These are phyloP conservation scores for Fragosphaeria purpurea DNA, from an alignment of 2,329 filamentous ascomycete species.

Conservation along the genomic window DNA sequence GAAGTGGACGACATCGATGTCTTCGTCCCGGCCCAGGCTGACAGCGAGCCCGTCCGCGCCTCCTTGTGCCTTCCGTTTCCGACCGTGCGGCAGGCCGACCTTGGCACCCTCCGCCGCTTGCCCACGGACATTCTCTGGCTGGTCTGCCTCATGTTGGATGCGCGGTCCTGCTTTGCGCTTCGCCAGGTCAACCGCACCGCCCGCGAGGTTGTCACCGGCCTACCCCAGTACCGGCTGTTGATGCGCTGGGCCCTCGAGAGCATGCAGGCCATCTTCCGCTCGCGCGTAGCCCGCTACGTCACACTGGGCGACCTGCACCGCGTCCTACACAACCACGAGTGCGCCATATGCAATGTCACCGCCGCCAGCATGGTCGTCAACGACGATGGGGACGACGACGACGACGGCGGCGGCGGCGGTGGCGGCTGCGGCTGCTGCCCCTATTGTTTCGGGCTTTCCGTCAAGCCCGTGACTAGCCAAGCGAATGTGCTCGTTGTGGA, in stretches of 20 bases:
- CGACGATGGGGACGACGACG: background rate
- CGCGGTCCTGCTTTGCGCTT: slow-evolving; percentile 1
- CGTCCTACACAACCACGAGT: slow-evolving; percentile 3
- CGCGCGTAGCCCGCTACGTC: slow-evolving; percentile 1
- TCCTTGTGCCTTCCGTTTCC: background rate
- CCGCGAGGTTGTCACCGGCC: background rate
- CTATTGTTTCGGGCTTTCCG: too few species aligned
- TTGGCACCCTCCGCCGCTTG: slow-evolving; percentile 1
- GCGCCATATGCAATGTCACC: slow-evolving; percentile 5
- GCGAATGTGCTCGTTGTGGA: too few species aligned
- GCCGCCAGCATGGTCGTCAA: slow-evolving; percentile 1
- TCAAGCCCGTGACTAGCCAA: too few species aligned
- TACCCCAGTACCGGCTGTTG: background rate
- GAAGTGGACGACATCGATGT: too few species aligned
- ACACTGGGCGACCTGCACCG: slow-evolving; percentile 1
- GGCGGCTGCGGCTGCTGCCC: too few species aligned
- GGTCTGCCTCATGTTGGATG: background rate
- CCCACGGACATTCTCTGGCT: slow-evolving; percentile 1
- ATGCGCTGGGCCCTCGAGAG: background rate
- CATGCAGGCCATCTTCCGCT: slow-evolving; percentile 3
- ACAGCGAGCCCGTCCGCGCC: background rate
- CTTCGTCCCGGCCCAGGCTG: background rate
- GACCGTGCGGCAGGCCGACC: too few species aligned
- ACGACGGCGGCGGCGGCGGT: too few species aligned
- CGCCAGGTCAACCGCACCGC: slow-evolving; percentile 4